These are phyloP conservation scores for Blastocystis sp. DNA, from an alignment of 352 stramenopile species.

Conservation along the genomic window DNA sequence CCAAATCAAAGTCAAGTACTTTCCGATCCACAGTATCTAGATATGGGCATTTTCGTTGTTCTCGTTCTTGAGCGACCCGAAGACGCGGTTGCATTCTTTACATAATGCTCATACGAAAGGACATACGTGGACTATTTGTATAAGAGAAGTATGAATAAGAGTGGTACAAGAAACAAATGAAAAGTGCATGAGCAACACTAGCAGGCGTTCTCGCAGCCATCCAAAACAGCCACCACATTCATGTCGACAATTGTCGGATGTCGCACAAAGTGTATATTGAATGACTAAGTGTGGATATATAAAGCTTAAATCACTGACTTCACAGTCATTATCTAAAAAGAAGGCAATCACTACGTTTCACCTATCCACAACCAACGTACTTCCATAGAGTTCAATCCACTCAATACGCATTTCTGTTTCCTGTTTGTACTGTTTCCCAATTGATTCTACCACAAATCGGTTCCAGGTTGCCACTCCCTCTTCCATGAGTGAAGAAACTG, in stretches of 20 bases:
- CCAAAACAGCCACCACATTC: neutral
- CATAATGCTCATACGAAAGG: neutral
- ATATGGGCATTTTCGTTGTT: conserved; percentile 84
- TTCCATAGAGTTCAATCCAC: neutral
- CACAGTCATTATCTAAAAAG: neutral
- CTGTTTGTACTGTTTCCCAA: neutral
- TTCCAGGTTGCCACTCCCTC: neutral
- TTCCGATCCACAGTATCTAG: conserved; percentile 94
- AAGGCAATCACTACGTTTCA: neutral
- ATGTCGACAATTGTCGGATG: neutral
- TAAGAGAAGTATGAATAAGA: neutral
- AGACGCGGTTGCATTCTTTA: neutral
- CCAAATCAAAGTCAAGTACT: conserved; percentile 95
- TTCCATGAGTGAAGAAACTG: neutral
- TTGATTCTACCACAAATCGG: neutral
- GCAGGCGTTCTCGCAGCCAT: neutral
- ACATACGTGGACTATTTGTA: neutral
- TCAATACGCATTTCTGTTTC: neutral
- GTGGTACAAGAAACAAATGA: neutral
- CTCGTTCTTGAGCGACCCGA: neutral
- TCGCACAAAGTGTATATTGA: neutral
- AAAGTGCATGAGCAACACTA: neutral
- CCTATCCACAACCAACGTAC: neutral
- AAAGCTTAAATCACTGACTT: neutral
- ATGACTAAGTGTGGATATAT: neutral